Conservation (phyloP, 345 rosid genomes). For the Ceriops tagal region DNA sequence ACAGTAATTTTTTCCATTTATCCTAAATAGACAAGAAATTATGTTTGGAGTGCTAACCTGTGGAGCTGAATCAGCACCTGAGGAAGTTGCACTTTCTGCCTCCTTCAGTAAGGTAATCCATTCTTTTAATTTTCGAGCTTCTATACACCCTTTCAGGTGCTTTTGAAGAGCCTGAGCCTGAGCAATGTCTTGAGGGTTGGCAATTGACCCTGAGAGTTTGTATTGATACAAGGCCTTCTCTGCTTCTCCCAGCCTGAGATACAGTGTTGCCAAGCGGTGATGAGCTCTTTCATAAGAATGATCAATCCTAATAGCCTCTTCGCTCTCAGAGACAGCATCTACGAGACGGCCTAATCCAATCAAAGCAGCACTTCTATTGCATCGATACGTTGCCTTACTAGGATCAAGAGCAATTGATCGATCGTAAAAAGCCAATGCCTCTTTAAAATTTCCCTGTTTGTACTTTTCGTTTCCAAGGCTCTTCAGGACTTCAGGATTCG, state of each 20-base stretch:
- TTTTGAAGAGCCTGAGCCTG: constrained; percentile 42
- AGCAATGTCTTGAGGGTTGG: constrained; percentile 36
- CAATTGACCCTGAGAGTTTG: constrained; percentile 33
- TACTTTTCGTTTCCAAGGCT: constrained; percentile 73
- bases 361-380: constrained; percentile 86
- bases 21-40: background rate
- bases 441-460: constrained; percentile 60
- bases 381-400: constrained; percentile 61
- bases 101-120: constrained; percentile 51
- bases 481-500: constrained; percentile 64
- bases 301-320: constrained; percentile 66
- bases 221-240: constrained; percentile 59
- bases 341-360: constrained; percentile 64
- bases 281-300: constrained; percentile 65
- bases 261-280: constrained; percentile 59
- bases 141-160: constrained; percentile 37
- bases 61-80: constrained; percentile 64
- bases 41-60: constrained; percentile 31
- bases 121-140: constrained; percentile 42
- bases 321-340: constrained; percentile 73
- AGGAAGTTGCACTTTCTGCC: constrained; percentile 39
- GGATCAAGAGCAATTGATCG: constrained; percentile 64
- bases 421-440: constrained; percentile 75
- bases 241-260: constrained; percentile 60
- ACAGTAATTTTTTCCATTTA: too few species aligned